These are phyloP conservation scores for Chenopodium formosanum DNA, from an alignment of 148 eudicot genomes.

Conservation along the genomic window DNA sequence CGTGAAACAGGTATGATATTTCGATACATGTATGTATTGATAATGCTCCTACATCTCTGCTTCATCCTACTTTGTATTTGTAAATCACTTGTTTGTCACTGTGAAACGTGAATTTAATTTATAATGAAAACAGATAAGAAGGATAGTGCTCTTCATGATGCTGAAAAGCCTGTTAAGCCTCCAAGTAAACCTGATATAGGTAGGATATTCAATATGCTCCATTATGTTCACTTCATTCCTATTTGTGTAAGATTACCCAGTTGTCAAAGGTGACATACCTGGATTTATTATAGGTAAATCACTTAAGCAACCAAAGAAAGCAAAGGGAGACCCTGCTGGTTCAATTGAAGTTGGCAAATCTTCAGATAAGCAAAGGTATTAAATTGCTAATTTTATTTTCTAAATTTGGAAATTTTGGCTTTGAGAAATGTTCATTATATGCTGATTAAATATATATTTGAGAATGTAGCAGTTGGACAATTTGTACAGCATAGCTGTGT, in stretches of 20 bases:
- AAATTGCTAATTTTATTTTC: neutral
- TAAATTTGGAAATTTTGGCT: neutral
- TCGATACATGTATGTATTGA: neutral
- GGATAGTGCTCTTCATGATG: conserved; percentile 18
- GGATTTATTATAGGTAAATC: conserved; percentile 26
- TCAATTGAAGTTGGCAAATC: conserved; percentile 37
- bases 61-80: neutral
- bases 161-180: conserved; percentile 24
- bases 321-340: conserved; percentile 28
- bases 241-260: conserved; percentile 10
- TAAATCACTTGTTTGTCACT: conserved; percentile 10
- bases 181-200: conserved; percentile 29
- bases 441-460: neutral
- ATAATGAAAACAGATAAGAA: neutral
- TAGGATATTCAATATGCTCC: conserved; percentile 16
- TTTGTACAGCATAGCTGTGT: neutral
- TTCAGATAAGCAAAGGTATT: conserved; percentile 76
- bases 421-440: neutral
- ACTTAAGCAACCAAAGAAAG: conserved; percentile 36
- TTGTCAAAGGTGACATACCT: conserved; percentile 8
- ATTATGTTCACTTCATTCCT: neutral
- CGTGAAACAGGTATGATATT: conserved; percentile 31
- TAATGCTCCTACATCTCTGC: neutral
- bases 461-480: neutral
- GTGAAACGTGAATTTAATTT: neutral